Evolutionary conservation across 106 monocot genomes (phyloP), one percentile per base, ranked within the genome.

Genomic region (Cymbidium sinense): DNA sequence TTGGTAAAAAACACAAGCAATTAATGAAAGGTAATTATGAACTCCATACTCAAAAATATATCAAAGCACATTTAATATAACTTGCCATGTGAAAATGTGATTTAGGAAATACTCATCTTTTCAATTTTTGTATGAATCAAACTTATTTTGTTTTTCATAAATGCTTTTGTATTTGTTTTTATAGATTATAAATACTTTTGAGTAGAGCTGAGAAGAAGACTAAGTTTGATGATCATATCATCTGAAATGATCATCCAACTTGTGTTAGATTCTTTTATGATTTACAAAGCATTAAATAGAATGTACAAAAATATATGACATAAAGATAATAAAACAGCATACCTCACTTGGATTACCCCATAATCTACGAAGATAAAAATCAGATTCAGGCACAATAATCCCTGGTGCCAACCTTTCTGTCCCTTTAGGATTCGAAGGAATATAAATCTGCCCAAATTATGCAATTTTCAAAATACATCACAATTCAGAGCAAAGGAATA

Each of bases 311-410:
- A 2, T 47, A 47, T 13, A 15, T 15, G 7, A 58, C 6, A n/a
- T 23, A 52, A 15, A 52, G 13, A 52, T 52, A 13, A 52, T 23
- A 28, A 9, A 20, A 64, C 21, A 76, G 65, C 62, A 73, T 70
- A 88, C 88, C 88, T 86, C 81, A 80, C 73, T 81, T 70, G 88
- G 88, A 61, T 88, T 64, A 65, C 88, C 88, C 88, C 86, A 88
- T 43, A 88, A 83, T 37, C 83, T 70, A 64, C 78, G 86, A 31
- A 75, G 85, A 83, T 86, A 83, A 86, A 86, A 79, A 73, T 88
- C 88, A 23, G 86, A 88, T 78, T 88, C 86, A 12, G 86, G 54
- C 28, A 70, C 83, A 34, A 88, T 75, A 75, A 88, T 86, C 58
- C 81, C 86, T 29, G 86, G 88, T 61, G 88, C 75, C 52, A 88